Percentiles rank a stretch among this genome's conserved stretches.
Evolutionary conservation across 352 stramenopile genomes (phyloP).

Genomic region (Pythium vanterpoolii): DNA sequence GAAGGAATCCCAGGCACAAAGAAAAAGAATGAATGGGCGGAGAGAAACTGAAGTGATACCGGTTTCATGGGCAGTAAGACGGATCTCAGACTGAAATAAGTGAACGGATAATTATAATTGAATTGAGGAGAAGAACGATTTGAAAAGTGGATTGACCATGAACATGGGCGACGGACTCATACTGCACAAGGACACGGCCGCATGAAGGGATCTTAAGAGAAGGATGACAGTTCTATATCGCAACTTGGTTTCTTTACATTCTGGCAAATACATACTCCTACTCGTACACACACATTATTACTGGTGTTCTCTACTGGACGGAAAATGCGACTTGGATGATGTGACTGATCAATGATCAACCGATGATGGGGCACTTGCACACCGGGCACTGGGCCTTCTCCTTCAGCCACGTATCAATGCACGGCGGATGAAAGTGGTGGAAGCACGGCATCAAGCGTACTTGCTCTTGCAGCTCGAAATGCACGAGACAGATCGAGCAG

Average conservation of each 20-base stretch:
- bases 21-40: slow-evolving; percentile 17
- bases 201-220: too few species aligned
- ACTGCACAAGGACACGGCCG: too few species aligned
- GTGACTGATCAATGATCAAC: slow-evolving; percentile 23
- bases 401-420: slow-evolving; percentile 78
- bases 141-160: too few species aligned
- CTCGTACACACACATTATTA: neutral
- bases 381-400: slow-evolving; percentile 69
- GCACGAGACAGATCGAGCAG: slow-evolving; percentile 67
- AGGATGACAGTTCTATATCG: neutral
- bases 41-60: slow-evolving; percentile 1
- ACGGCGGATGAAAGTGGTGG: slow-evolving; percentile 69
- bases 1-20: neutral
- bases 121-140: neutral
- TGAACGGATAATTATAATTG: neutral
- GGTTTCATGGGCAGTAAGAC: neutral
- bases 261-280: neutral
- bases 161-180: too few species aligned
- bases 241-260: neutral
- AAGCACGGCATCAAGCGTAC: slow-evolving; percentile 78
- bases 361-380: slow-evolving; percentile 75
- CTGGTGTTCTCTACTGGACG: neutral
- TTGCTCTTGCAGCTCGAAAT: slow-evolving; percentile 34
- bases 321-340: neutral
- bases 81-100: neutral